These are phyloP conservation scores for Vararia minispora DNA, from an alignment of 768 basidiomycete genomes.

Conservation along the genomic window DNA sequence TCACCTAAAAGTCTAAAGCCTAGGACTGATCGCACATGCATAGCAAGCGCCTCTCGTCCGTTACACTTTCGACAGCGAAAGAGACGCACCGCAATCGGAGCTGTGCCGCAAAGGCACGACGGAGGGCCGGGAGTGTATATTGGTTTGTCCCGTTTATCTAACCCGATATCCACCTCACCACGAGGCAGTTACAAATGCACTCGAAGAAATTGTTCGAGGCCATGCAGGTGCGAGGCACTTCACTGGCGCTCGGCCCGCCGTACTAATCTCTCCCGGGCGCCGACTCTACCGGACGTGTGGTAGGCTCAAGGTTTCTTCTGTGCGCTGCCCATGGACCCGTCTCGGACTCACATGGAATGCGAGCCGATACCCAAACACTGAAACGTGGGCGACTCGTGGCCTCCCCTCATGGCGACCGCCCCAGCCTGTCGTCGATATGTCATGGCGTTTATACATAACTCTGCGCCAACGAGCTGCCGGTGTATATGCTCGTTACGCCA, in stretches of 20 bases:
- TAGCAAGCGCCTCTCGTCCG: constrained; percentile 36
- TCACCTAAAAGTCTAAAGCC: too few species aligned
- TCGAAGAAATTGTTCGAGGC: constrained; percentile 52
- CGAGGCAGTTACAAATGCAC: constrained; percentile 44
- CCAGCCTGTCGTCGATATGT: too few species aligned
- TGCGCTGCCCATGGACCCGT: constrained; percentile 54
- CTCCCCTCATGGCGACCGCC: too few species aligned
- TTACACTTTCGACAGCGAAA: constrained; percentile 56
- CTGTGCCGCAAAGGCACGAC: constrained; percentile 40
- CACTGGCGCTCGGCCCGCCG: not conserved
- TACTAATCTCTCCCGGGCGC: not conserved
- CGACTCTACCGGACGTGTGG: too few species aligned
- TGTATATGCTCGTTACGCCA: too few species aligned
- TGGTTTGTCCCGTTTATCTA: constrained; percentile 25
- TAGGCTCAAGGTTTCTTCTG: constrained; percentile 65
- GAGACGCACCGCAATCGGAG: constrained; percentile 44
- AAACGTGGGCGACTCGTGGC: too few species aligned
- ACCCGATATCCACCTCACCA: not conserved
- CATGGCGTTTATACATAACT: too few species aligned
- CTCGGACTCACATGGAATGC: constrained; percentile 58
- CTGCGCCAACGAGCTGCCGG: too few species aligned
- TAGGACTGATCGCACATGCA: constrained; percentile 16
- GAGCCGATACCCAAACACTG: constrained; percentile 53
- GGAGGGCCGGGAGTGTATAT: constrained; percentile 41
- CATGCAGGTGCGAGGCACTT: constrained; percentile 52